Evolutionary conservation across 1,284 basidiomycete genomes (phyloP), one percentile per base, ranked within the genome.

Genomic region (Leccinum brunneo-olivaceum): DNA sequence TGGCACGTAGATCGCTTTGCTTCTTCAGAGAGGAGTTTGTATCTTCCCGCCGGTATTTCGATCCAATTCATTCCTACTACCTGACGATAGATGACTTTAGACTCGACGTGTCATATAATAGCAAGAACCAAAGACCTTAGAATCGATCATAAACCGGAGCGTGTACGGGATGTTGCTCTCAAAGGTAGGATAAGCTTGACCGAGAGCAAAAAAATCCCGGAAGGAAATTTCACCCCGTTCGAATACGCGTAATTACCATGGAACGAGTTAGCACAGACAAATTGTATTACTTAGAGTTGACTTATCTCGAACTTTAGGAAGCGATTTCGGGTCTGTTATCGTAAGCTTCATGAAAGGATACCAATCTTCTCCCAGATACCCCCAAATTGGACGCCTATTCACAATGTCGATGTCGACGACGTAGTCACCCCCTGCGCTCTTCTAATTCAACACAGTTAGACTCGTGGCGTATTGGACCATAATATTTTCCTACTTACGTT

Each of bases 1-100:
- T 97, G 93, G 62, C 90, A 96, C 32, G 74, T 74, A 0, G 92
- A 94, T 34, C 74, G 73, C 59, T 81, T 87, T 24, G 74, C 71
- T 24, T 71, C 69, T 7, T 65, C 69, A 1, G 73, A 54, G 14
- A 83, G 50, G 8, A 94, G 54, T 14, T 71, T 70, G 58, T 96
- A 97, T 53, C 79, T 81, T 2, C 88, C 87, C 1, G 83, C 80
- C 2, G 86, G 85, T 15, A 92, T 69, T 64, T 96, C 91, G 32
- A 97, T 84, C 93, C 93, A 97, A 60, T 95, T 97, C 93, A 97
- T 97, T 4, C 93, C 93, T 34, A 93, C 83, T 18, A 97, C 79
- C 89, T 94, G 51, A 7, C 3, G 12, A 42, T 7, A 24, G 8
- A 39, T 33, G n/a, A 28, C 25, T 2, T 5, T 19, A n/a, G 20